phyloP scores from a whole-genome alignment of 2,329 filamentous ascomycete genomes.

The Microdochium trichocladiopsis region DNA sequence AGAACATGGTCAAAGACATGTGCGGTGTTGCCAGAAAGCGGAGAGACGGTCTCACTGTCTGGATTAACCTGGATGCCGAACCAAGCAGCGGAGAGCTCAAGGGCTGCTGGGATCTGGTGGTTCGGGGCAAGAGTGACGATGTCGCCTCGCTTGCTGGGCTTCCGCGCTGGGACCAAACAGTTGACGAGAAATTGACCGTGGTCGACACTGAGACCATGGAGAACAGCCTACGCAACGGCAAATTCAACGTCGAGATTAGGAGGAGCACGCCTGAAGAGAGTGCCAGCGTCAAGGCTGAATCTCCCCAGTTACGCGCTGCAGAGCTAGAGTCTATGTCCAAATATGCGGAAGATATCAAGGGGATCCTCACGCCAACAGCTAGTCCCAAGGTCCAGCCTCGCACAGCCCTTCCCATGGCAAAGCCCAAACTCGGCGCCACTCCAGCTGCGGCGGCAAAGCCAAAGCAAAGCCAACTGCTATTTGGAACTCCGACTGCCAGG shows the following conservation, averaged over 20 bases:
- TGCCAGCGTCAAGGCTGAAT: conserved; percentile 12
- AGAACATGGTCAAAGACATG: conserved; percentile 83
- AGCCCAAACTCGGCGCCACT: conserved; percentile 25
- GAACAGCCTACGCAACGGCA: conserved; percentile 26
- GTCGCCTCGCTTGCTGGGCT: conserved; percentile 68
- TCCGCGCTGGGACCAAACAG: conserved; percentile 48
- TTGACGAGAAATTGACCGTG: conserved; percentile 27
- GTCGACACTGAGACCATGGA: conserved; percentile 35
- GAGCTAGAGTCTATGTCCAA: conserved; percentile 26
- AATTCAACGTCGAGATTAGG: conserved; percentile 35
- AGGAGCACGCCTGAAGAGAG: conserved; percentile 12
- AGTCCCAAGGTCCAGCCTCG: conserved; percentile 39
- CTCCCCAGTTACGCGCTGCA: conserved; percentile 4
- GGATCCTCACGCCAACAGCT: conserved; percentile 50
- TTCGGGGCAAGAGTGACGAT: conserved; percentile 81
- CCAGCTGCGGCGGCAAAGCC: conserved; percentile 5
- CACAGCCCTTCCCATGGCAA: conserved; percentile 27
- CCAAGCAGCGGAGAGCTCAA: conserved; percentile 80
- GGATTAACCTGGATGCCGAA: conserved; percentile 87
- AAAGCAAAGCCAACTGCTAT: conserved; percentile 46
- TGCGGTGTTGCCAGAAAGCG: conserved; percentile 79
- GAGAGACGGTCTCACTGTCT: conserved; percentile 79
- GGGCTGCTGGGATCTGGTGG: conserved; percentile 87
- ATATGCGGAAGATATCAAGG: conserved; percentile 33
- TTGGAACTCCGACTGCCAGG: conserved; percentile 21